These are phyloP conservation scores for Skeletonema tropicum DNA, from an alignment of 108 stramenopile species.

Conservation along the genomic window DNA sequence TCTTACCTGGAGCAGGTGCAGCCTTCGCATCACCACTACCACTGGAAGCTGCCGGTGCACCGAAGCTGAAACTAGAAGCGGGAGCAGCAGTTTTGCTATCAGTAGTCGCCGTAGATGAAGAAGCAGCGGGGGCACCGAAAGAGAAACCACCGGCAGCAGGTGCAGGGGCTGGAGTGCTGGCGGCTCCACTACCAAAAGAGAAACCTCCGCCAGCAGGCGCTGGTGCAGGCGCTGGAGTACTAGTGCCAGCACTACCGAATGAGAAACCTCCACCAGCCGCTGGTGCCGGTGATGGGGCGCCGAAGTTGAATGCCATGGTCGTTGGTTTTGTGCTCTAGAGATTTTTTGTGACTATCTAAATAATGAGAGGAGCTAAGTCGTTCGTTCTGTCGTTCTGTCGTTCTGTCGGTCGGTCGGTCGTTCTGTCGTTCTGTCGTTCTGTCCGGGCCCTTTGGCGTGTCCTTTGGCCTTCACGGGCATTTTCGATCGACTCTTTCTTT, in stretches of 20 bases:
- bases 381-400: no score
- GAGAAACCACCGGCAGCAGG: conserved; percentile 15
- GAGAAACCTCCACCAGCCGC: conserved; percentile 4
- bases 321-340: background rate
- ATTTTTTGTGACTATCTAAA: no score
- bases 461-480: no score
- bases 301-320: conserved; percentile 39
- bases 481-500: no score
- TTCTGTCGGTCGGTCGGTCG: no score
- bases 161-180: conserved; percentile 8
- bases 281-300: conserved; percentile 15
- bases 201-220: conserved; percentile 19
- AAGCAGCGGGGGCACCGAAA: conserved; percentile 18
- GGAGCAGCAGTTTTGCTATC: background rate
- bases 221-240: conserved; percentile 19
- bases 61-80: conserved; percentile 42
- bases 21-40: background rate
- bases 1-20: conserved; percentile 9
- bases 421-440: no score
- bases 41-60: conserved; percentile 8
- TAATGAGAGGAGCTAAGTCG: no score
- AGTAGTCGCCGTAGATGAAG: conserved; percentile 16
- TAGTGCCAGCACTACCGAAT: conserved; percentile 12
- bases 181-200: conserved; percentile 2
- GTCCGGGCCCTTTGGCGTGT: no score